Evolutionary conservation across 768 basidiomycete species (phyloP), one percentile per base, ranked within the genome.

Genomic region (Tricholoma hemisulphureum): DNA sequence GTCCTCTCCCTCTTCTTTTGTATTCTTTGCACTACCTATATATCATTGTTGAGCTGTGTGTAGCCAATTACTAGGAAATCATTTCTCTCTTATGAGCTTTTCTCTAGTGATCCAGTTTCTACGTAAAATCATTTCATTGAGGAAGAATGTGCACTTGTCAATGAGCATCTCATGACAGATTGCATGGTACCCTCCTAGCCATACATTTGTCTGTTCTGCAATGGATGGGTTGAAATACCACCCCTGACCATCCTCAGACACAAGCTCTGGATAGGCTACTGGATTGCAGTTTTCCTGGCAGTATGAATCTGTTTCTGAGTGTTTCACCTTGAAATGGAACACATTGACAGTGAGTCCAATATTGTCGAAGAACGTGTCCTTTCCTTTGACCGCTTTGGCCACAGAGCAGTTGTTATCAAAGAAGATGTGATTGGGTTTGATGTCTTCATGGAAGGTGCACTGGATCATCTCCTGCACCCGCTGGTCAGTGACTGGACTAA

Each of bases 141-240:
- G 54, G 43, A 73, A 74, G 57, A 77, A 77, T 14, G 72, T 62
- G 51, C 71, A 76, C 26, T 68, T 34, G 4, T 58, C 52, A 0
- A 50, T 62, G 8, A 52, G 52, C 76, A 78, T 78, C 53, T 75
- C 76, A 0, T 69, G 63, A 0, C 68, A 58, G n/a, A 77, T 75
- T 0, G 69, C 41, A 0, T 69, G 69, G 56, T 63, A 79, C 54
- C 74, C 73, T 0, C 75, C 73, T 11, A 80, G 48, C 80, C 80
- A 81, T 0, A 68, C 69, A 59, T 81, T 81, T 0, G 69, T 63
- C 56, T 79, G 77, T 49, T 81, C 75, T 0, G 77, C 74, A 4
- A 67, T 63, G 0, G 76, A 80, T 0, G 72, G 77, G 35, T 80
- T 81, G 64, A 82, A 80, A 0, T 51, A 41, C 77, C 77, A 82